Percentiles rank a stretch among this genome's conserved stretches.
Conservation (phyloP, 2,329 filamentous ascomycete genomes). For the Alternaria gansuensis region DNA sequence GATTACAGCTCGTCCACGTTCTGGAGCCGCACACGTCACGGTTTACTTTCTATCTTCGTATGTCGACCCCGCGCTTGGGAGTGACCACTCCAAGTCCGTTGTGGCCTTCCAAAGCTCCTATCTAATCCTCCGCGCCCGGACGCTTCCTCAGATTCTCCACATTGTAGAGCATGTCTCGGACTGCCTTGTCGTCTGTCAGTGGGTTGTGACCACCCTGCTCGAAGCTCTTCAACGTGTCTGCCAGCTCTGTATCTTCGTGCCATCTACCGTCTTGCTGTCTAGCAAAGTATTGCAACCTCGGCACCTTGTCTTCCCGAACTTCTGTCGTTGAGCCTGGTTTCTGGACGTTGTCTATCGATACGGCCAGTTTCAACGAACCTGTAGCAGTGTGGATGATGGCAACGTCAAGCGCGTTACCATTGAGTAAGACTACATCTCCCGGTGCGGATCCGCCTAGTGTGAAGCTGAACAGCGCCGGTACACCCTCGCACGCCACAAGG, state of each 20-base stretch:
- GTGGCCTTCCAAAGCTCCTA: slow-evolving; percentile 12
- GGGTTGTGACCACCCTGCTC: slow-evolving; percentile 22
- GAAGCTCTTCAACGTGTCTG: slow-evolving; percentile 31
- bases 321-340: slow-evolving; percentile 60
- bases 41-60: slow-evolving; percentile 22
- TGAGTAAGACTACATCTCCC: slow-evolving; percentile 58
- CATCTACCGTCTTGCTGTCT: slow-evolving; percentile 34
- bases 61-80: slow-evolving; percentile 7
- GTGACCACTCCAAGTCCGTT: not conserved
- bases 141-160: slow-evolving; percentile 62
- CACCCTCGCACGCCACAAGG: slow-evolving; percentile 55
- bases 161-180: slow-evolving; percentile 59
- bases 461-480: slow-evolving; percentile 72
- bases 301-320: slow-evolving; percentile 43
- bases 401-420: slow-evolving; percentile 73
- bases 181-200: slow-evolving; percentile 47
- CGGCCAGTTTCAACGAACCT: slow-evolving; percentile 41
- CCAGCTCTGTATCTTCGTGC: slow-evolving; percentile 31
- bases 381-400: slow-evolving; percentile 36
- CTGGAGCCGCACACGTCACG: slow-evolving; percentile 33
- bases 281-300: slow-evolving; percentile 42
- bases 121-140: slow-evolving; percentile 51
- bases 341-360: slow-evolving; percentile 66
- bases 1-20: slow-evolving; percentile 27
- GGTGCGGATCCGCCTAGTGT: slow-evolving; percentile 58